Evolutionary conservation across 306 rosid genomes (phyloP), one percentile per base, ranked within the genome.

Genomic region (Trichosanthes cucumerina): DNA sequence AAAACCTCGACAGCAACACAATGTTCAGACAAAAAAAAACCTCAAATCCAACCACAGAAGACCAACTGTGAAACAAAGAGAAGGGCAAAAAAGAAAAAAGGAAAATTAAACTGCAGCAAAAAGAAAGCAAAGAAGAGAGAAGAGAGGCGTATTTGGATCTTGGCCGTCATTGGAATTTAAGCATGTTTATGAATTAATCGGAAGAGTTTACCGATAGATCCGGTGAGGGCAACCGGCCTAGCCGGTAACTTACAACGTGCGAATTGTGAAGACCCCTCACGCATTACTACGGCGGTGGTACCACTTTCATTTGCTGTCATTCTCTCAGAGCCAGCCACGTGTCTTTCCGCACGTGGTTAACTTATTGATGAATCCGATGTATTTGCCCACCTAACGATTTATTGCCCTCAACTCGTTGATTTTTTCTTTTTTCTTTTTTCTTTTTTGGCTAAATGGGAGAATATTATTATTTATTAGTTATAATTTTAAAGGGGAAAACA

Each of bases 181-280:
- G 82, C 43, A 50, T 74, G 78, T 31, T 50, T 12, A 65, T 34
- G 73, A 66, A 54, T 80, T 58, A 33, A 26, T 46, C 46, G 76
- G 46, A 28, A 79, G 82, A 31, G 84, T 79, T 65, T 75, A 81
- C 89, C 83, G 83, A 82, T 70, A 26, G 74, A 71, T 28, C 88
- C 83, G 75, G 91, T 83, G 2, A n/a, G 5, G 16, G 9, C 57
- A 70, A 92, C 93, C 12, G 86, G 88, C 26, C 83, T 59, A 79
- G 66, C 83, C 83, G 82, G 94, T 89, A 79, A 85, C 77, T 5
- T 6, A 84, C 73, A 96, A 93, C 96, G 98, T 91, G 96, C 90
- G 80, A 49, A 74, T 71, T 71, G 76, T 13, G 7, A 23, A 63
- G 36, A 41, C 56, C 53, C 56, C 4, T 6, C 76, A 10, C 74